phyloP scores from a whole-genome alignment of 2,329 filamentous ascomycete genomes.

The Cordyceps javanica region DNA sequence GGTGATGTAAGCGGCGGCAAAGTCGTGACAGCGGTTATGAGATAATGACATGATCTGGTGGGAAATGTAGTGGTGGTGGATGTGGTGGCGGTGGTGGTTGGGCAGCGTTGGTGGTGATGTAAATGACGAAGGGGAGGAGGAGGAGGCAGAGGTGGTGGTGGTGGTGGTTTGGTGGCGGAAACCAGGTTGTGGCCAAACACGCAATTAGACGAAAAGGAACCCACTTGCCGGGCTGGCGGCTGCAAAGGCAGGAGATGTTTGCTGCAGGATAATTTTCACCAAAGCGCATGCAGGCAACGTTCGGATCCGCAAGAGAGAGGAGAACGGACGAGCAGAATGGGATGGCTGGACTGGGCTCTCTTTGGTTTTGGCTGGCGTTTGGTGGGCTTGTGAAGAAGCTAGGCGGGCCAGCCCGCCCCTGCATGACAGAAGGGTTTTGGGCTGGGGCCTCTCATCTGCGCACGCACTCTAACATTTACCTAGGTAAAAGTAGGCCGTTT shows the following conservation, averaged over 20 bases:
- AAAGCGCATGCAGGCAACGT: background rate
- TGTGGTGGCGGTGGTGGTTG: background rate
- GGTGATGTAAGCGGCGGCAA: background rate
- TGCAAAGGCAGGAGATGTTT: background rate
- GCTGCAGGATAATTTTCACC: background rate
- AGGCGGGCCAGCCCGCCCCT: background rate
- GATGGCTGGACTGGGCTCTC: slow-evolving; percentile 4
- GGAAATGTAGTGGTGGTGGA: background rate
- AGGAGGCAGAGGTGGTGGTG: background rate
- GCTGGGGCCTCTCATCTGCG: background rate
- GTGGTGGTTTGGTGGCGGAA: background rate
- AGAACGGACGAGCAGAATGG: background rate
- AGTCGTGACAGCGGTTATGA: background rate
- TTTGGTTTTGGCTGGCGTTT: background rate
- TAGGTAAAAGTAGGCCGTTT: background rate
- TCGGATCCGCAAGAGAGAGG: background rate
- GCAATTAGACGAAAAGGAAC: slow-evolving; percentile 1
- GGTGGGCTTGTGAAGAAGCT: background rate
- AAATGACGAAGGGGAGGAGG: background rate
- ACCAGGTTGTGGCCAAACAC: background rate
- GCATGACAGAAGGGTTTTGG: background rate
- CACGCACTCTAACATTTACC: background rate
- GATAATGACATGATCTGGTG: slow-evolving; percentile 8
- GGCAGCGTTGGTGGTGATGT: slow-evolving; percentile 8
- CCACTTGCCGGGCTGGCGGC: background rate